These are phyloP conservation scores for Chlorella ohadii DNA, from an alignment of 139 green algal species.

Conservation along the genomic window DNA sequence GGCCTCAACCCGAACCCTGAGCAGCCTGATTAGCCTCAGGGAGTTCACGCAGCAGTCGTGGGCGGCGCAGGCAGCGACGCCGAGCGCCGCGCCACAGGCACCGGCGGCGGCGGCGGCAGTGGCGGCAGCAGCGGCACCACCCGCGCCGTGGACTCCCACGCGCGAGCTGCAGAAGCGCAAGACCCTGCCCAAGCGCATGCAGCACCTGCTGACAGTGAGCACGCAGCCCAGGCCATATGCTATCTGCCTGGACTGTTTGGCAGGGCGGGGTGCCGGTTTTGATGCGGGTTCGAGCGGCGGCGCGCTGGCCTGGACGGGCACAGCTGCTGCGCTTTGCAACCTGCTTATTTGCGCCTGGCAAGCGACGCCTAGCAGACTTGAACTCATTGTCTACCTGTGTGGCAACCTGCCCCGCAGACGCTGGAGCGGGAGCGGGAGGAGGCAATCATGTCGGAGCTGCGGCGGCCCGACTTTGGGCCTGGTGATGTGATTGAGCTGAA, in stretches of 20 bases:
- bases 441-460: not conserved
- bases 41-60: slow-evolving; percentile 18
- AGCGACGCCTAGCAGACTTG: no score
- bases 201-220: slow-evolving; percentile 54
- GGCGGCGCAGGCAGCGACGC: slow-evolving; percentile 1
- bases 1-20: slow-evolving; percentile 16
- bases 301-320: no score
- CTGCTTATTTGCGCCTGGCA: no score
- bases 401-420: slow-evolving; percentile 20
- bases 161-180: slow-evolving; percentile 64
- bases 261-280: no score
- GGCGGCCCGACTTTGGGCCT: slow-evolving; percentile 52
- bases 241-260: no score
- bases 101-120: not conserved
- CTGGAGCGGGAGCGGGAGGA: slow-evolving; percentile 54
- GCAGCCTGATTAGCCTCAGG: slow-evolving; percentile 24
- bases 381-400: no score
- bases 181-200: slow-evolving; percentile 61
- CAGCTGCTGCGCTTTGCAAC: no score
- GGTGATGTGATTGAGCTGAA: slow-evolving; percentile 62
- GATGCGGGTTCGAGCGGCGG: no score
- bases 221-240: no score
- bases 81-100: slow-evolving; percentile 2
- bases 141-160: slow-evolving; percentile 70
- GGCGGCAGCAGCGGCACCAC: slow-evolving; percentile 8